phyloP scores from a whole-genome alignment of 768 basidiomycete species.

The Naematelia aurantialba region DNA sequence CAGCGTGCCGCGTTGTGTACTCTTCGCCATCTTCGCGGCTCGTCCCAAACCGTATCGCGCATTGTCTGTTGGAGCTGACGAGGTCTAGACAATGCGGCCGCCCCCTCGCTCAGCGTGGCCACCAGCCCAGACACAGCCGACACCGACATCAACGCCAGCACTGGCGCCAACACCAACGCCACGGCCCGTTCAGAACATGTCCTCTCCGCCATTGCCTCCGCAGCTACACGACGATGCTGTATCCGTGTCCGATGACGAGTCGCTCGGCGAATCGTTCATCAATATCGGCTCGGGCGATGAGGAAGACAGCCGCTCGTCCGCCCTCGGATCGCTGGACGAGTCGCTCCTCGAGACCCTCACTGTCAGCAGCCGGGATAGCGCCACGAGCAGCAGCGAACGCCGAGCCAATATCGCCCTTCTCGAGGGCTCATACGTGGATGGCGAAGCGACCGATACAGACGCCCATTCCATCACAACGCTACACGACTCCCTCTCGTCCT shows the following conservation, averaged over 20 bases:
- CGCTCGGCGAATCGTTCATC: constrained; percentile 4
- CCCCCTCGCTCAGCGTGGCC: not conserved
- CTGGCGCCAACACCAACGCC: too few species aligned
- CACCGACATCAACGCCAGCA: too few species aligned
- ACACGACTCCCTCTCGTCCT: not conserved
- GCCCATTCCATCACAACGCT: not conserved
- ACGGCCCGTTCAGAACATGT: too few species aligned
- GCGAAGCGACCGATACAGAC: constrained; percentile 4
- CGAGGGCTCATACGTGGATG: constrained; percentile 4
- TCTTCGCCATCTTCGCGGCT: not conserved
- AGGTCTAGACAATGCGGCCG: not conserved
- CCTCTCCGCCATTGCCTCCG: not conserved
- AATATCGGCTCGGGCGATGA: constrained; percentile 4
- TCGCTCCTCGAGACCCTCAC: constrained; percentile 3
- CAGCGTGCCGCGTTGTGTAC: not conserved
- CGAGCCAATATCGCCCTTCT: not conserved
- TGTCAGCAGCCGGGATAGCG: not conserved
- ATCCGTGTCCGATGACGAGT: constrained; percentile 2
- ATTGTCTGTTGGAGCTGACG: too few species aligned
- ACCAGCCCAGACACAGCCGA: not conserved
- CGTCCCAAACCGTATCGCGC: too few species aligned
- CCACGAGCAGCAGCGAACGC: not conserved
- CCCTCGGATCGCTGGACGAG: not conserved
- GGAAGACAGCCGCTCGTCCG: constrained; percentile 5
- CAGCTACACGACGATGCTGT: not conserved